Conservation (phyloP, 345 rosid genomes). For the Moringa oleifera region DNA sequence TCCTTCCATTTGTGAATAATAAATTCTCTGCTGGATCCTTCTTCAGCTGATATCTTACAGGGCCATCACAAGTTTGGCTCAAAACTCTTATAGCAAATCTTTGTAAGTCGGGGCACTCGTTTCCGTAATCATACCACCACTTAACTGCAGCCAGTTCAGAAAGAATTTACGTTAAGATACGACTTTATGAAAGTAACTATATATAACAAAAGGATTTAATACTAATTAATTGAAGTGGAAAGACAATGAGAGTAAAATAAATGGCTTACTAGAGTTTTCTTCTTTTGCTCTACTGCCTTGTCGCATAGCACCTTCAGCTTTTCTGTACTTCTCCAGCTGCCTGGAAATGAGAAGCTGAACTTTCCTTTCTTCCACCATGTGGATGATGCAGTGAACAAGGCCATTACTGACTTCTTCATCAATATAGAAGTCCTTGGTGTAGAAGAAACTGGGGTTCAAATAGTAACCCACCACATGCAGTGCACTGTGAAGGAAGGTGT, state of each 20-base stretch:
- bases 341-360: not conserved
- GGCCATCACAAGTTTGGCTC: constrained; percentile 33
- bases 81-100: constrained; percentile 26
- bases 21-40: constrained; percentile 21
- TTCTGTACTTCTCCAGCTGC: not conserved
- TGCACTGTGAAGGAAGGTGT: not conserved
- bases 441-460: not conserved
- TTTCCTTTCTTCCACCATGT: not conserved
- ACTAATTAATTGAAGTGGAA: too few species aligned
- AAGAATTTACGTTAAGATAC: not conserved
- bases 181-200: not conserved
- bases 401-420: not conserved
- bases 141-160: constrained; percentile 16
- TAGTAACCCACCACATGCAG: not conserved
- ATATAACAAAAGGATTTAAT: too few species aligned
- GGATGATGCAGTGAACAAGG: not conserved
- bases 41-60: constrained; percentile 23
- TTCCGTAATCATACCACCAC: constrained; percentile 33
- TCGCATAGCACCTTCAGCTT: not conserved
- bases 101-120: constrained; percentile 29
- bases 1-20: constrained; percentile 9
- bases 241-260: not conserved
- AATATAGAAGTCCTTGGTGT: not conserved
- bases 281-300: not conserved
- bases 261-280: not conserved